Evolutionary conservation across 2,329 filamentous ascomycete species (phyloP), one percentile per base, ranked within the genome.

Genomic region (Pestalotiopsis sp.): DNA sequence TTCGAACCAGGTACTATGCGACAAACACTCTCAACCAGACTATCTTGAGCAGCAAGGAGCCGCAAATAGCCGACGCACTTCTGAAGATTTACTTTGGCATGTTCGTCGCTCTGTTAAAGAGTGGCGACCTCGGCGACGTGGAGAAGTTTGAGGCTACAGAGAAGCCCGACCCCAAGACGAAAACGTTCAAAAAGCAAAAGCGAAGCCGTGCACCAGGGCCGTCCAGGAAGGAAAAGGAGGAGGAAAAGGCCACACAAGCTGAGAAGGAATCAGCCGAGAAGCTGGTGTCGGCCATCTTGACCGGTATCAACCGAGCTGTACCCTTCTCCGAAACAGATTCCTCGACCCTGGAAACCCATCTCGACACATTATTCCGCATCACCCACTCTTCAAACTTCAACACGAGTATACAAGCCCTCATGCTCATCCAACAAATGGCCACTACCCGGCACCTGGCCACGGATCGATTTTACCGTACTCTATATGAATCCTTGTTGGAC

Each of bases 341-440:
- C 73, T 88, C 89, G 57, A 89, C 89, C 26, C 88, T 98, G 71
- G 93, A 97, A 75, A 90, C 91, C 68, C 95, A 99, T 76, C 88
- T 99, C 67, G 92, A 98, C 77, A 98, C 95, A 3, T 86, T 99
- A 30, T 99, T 98, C 86, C 91, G 90, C 74, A 96, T 99, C 75
- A 97, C 96, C 0, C 96, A 99, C 80, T 98, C 95, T 0, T 94
- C 95, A 67, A 99, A 99, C 80, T 98, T 99, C 86, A 99, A 98
- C 81, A 99, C 96, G 0, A 96, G 94, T 77, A 93, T 99, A 48
- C 96, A 99, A 80, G 95, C 96, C 40, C 87, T 99, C 71, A 92
- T 97, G 82, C 84, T 99, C 61, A 97, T 99, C 72, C 96, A 98
- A 78, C 96, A 98, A 78, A 87, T 99, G 35, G 93, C 94, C 0